These are phyloP conservation scores for Silene latifolia DNA, from an alignment of 148 eudicot species.

Conservation along the genomic window DNA sequence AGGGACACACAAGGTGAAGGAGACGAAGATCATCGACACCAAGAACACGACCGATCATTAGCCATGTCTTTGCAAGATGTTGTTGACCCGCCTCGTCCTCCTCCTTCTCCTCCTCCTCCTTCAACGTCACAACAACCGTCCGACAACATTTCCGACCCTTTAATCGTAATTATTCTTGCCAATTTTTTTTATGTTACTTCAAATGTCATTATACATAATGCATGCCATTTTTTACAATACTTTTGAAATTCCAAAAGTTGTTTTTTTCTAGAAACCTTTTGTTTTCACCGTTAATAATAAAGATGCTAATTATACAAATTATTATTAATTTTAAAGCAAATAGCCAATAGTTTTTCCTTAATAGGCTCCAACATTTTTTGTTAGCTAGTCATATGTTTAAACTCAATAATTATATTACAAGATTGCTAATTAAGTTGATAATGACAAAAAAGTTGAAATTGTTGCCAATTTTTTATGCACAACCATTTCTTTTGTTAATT, in stretches of 20 bases:
- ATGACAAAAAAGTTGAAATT: neutral
- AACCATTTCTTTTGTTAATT: neutral
- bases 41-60: slow-evolving; percentile 8
- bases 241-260: neutral
- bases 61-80: slow-evolving; percentile 35
- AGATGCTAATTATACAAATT: neutral
- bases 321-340: slow-evolving; percentile 3
- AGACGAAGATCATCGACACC: slow-evolving; percentile 15
- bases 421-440: neutral
- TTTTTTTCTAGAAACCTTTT: neutral
- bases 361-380: slow-evolving; percentile 13
- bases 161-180: slow-evolving; percentile 17
- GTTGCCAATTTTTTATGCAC: neutral
- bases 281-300: slow-evolving; percentile 1
- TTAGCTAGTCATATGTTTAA: neutral
- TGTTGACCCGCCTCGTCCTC: slow-evolving; percentile 31
- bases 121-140: neutral
- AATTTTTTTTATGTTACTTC: neutral
- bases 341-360: slow-evolving; percentile 7
- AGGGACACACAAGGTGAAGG: slow-evolving; percentile 13
- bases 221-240: neutral
- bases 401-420: neutral
- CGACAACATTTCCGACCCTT: slow-evolving; percentile 11
- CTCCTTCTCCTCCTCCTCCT: slow-evolving; percentile 20
- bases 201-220: slow-evolving; percentile 3